Evolutionary conservation across 1,284 basidiomycete genomes (phyloP).

Genomic region (Dichomitus squalens): DNA sequence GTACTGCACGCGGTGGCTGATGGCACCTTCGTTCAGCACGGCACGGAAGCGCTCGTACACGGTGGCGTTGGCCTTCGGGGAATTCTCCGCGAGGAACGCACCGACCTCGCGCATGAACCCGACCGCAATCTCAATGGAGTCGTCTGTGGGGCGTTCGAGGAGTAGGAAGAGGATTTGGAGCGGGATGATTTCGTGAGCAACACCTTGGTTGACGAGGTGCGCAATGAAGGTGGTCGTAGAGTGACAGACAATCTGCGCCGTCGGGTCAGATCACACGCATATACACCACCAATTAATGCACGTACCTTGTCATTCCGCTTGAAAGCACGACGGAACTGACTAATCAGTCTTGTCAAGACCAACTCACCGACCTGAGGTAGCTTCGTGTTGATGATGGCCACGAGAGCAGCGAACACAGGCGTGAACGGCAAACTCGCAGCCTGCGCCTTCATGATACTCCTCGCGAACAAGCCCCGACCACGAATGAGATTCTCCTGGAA

Average conservation of each 20-base stretch:
- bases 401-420: conserved; percentile 93
- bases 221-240: conserved; percentile 96
- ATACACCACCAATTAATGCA: conserved; percentile 16
- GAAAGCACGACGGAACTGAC: conserved; percentile 94
- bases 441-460: conserved; percentile 98
- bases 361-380: conserved; percentile 96
- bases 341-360: conserved; percentile 85
- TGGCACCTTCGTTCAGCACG: conserved; percentile 92
- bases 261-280: not conserved
- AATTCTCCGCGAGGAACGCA: conserved; percentile 91
- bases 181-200: conserved; percentile 93
- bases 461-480: conserved; percentile 86
- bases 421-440: conserved; percentile 96
- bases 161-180: conserved; percentile 95
- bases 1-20: conserved; percentile 97
- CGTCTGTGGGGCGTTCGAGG: conserved; percentile 94
- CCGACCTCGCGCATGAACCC: conserved; percentile 98
- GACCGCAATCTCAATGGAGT: conserved; percentile 97
- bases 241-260: conserved; percentile 79
- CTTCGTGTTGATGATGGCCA: conserved; percentile 97
- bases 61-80: conserved; percentile 91
- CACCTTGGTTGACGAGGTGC: conserved; percentile 94
- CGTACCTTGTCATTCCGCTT: conserved; percentile 97
- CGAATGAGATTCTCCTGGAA: conserved; percentile 92
- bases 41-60: conserved; percentile 97